phyloP scores from a whole-genome alignment of 176 grass and related monocot species.

The Avena atlantica region DNA sequence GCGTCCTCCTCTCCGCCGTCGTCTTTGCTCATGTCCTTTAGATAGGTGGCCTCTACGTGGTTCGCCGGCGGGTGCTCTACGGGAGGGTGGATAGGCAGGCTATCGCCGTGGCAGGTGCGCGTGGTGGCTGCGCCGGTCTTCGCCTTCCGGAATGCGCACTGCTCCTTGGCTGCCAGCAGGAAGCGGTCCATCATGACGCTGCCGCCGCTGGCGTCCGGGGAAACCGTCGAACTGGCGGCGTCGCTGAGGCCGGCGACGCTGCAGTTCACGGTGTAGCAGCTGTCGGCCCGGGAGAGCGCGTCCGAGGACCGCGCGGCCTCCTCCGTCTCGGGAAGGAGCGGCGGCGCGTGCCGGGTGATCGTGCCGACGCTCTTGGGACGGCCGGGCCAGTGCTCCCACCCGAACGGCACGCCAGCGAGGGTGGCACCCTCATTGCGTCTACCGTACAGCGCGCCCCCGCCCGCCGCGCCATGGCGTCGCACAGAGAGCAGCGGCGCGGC shows the following conservation, averaged over 20 bases:
- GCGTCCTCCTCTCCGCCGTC: conserved; percentile 47
- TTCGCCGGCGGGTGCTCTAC: conserved; percentile 28
- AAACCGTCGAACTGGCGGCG: neutral
- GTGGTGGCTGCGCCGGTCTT: neutral
- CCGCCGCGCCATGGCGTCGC: conserved; percentile 39
- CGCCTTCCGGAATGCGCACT: conserved; percentile 66
- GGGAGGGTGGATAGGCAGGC: conserved; percentile 17
- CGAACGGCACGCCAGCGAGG: conserved; percentile 59
- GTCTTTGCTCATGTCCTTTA: neutral
- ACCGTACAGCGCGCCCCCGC: neutral
- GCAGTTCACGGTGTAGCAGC: conserved; percentile 78
- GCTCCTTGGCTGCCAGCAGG: conserved; percentile 75
- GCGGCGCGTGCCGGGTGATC: conserved; percentile 48
- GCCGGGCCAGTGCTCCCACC: conserved; percentile 68
- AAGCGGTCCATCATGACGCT: conserved; percentile 85
- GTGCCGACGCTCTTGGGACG: conserved; percentile 77
- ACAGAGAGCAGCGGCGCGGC: conserved; percentile 76
- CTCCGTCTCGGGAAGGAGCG: conserved; percentile 24
- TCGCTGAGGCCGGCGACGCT: conserved; percentile 69
- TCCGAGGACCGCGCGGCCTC: conserved; percentile 61
- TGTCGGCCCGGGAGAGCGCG: conserved; percentile 69
- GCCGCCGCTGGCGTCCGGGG: conserved; percentile 21
- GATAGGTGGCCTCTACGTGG: neutral
- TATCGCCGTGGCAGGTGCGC: neutral
- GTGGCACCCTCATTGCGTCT: neutral